A percentile compares a stretch with the other conserved stretches of the same genome.
phyloP scores from a whole-genome alignment of 306 rosid genomes.

The Cicer yamashitae region DNA sequence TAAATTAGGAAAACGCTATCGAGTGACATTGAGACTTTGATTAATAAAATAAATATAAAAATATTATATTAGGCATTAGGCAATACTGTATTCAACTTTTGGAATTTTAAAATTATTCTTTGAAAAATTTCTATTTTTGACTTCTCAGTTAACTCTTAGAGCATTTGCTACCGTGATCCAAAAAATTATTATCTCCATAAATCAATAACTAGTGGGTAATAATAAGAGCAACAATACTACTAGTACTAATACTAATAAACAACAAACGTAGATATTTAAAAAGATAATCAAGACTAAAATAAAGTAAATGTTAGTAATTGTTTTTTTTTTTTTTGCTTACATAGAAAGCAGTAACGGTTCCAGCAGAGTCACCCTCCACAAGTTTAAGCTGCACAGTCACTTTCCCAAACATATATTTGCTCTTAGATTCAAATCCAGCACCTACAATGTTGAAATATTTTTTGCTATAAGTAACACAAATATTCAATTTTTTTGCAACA shows the following conservation, averaged over 20 bases:
- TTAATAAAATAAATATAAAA: no score
- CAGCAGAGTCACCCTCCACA: constrained; percentile 90
- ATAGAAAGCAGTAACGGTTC: constrained; percentile 94
- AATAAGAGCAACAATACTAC: neutral
- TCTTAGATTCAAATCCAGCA: constrained; percentile 91
- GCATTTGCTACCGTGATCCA: neutral
- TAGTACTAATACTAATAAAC: neutral
- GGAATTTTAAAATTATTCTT: no score
- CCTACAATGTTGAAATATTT: constrained; percentile 56
- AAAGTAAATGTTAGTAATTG: neutral
- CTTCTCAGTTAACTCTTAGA: no score
- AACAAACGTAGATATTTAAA: neutral
- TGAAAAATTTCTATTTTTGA: no score
- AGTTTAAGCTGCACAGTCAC: constrained; percentile 83
- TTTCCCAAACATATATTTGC: constrained; percentile 84
- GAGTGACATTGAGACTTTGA: no score
- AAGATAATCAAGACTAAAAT: neutral
- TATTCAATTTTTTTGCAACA: neutral
- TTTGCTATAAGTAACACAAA: neutral
- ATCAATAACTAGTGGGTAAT: neutral
- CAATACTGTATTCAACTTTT: no score
- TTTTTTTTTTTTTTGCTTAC: constrained; percentile 51
- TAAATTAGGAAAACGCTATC: no score
- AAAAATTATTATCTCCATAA: neutral
- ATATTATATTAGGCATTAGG: no score